Evolutionary conservation across 257 asterid species (phyloP).

Genomic region (Gardenia jasminoides): DNA sequence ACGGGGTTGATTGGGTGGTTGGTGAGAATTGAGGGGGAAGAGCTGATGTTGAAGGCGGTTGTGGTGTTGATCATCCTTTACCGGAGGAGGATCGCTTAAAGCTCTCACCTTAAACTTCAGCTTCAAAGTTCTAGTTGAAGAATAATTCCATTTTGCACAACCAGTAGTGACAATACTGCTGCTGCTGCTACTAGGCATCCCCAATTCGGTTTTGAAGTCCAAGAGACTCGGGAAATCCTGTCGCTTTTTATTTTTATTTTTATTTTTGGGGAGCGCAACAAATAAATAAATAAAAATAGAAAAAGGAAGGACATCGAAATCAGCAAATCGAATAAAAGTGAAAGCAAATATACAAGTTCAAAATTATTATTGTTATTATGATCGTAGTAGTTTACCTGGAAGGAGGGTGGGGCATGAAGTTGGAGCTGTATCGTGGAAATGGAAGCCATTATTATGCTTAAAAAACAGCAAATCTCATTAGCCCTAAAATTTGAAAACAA

Average conservation of each 20-base stretch:
- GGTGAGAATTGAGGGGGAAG: neutral
- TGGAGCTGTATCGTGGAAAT: constrained; percentile 28
- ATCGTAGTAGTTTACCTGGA: too few species aligned
- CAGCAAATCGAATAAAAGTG: neutral
- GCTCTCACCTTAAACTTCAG: constrained; percentile 17
- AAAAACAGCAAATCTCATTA: too few species aligned
- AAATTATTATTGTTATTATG: neutral
- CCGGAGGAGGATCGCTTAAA: neutral
- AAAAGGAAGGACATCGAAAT: neutral
- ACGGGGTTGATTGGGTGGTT: neutral
- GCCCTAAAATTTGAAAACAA: too few species aligned
- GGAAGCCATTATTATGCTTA: constrained; percentile 20
- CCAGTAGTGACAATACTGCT: too few species aligned
- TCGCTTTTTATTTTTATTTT: constrained; percentile 4
- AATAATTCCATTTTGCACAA: neutral
- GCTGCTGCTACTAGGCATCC: neutral
- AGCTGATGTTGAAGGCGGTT: neutral
- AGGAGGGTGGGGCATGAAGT: constrained; percentile 5
- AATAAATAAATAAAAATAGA: too few species aligned
- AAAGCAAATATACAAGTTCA: too few species aligned
- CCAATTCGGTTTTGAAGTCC: constrained; percentile 11
- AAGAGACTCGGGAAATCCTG: neutral
- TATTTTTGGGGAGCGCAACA: neutral
- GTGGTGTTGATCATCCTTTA: neutral
- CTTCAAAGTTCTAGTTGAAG: constrained; percentile 1